Evolutionary conservation across 202 grass and related monocot genomes (phyloP).

Genomic region (Musa balbisiana): DNA sequence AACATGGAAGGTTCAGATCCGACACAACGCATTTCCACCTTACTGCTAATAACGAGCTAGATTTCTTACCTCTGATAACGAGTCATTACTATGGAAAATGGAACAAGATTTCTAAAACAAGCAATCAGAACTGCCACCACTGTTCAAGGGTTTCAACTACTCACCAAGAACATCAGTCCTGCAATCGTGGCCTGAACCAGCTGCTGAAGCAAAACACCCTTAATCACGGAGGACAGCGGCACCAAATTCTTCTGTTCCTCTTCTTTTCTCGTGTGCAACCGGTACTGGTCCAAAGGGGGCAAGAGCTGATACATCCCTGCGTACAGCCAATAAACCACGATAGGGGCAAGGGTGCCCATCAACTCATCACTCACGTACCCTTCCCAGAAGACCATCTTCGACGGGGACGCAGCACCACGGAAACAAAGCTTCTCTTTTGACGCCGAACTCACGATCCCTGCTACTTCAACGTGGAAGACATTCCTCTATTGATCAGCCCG

Average conservation of each 20-base stretch:
- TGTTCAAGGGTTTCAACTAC: background rate
- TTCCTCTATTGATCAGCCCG: background rate
- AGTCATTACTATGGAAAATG: background rate
- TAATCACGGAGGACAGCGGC: conserved; percentile 1
- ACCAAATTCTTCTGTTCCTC: conserved; percentile 16
- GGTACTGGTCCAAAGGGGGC: background rate
- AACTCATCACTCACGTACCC: conserved; percentile 1
- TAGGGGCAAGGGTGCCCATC: conserved; percentile 1
- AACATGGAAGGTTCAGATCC: no score
- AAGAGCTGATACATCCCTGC: background rate
- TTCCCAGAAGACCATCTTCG: conserved; percentile 6
- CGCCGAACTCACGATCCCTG: background rate
- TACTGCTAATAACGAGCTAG: no score
- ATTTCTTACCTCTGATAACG: no score
- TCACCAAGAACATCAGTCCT: conserved; percentile 5
- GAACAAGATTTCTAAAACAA: background rate
- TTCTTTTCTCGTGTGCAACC: conserved; percentile 7
- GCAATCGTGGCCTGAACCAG: conserved; percentile 4
- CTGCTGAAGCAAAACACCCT: conserved; percentile 13
- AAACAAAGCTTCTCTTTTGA: background rate
- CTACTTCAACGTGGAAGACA: background rate
- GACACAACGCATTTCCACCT: no score
- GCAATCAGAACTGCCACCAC: background rate
- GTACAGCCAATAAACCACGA: conserved; percentile 7
- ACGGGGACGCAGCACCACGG: background rate